These are phyloP conservation scores for Sporothrix curviconia DNA, from an alignment of 2,329 filamentous ascomycete species.

Conservation along the genomic window DNA sequence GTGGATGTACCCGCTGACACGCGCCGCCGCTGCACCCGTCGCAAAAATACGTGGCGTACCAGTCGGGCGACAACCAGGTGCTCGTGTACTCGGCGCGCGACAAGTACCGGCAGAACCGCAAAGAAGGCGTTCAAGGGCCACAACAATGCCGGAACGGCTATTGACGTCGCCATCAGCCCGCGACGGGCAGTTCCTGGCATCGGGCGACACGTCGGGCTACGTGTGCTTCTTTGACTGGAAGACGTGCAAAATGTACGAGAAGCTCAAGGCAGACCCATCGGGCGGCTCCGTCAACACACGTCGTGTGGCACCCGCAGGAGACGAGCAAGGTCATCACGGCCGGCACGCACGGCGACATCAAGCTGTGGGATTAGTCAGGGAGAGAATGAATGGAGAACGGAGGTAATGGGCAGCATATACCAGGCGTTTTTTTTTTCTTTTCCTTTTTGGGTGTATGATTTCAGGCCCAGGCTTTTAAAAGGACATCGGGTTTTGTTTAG, in stretches of 20 bases:
- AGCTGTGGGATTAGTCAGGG: conserved; percentile 76
- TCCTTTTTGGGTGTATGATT: background rate
- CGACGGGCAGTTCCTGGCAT: conserved; percentile 84
- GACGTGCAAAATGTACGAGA: conserved; percentile 98
- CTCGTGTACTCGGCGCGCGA: conserved; percentile 91
- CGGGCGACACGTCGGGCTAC: conserved; percentile 80
- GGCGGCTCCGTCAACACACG: conserved; percentile 76
- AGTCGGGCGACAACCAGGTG: conserved; percentile 92
- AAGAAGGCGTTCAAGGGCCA: conserved; percentile 95
- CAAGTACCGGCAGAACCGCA: conserved; percentile 94
- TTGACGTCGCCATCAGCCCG: conserved; percentile 83
- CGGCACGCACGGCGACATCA: conserved; percentile 79
- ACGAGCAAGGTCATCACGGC: conserved; percentile 89
- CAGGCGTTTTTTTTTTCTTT: background rate
- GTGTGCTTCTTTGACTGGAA: conserved; percentile 99
- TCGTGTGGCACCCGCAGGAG: conserved; percentile 97
- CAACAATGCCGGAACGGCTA: conserved; percentile 89
- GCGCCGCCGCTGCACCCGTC: conserved; percentile 76
- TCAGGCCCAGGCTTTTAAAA: background rate
- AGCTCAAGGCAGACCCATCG: conserved; percentile 78
- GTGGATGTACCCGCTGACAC: conserved; percentile 95
- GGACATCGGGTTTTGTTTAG: background rate
- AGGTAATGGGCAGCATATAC: background rate
- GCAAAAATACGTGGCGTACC: conserved; percentile 91
- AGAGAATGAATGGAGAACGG: background rate